Conservation (phyloP, 768 basidiomycete genomes). For the Kwoniella europaea region DNA sequence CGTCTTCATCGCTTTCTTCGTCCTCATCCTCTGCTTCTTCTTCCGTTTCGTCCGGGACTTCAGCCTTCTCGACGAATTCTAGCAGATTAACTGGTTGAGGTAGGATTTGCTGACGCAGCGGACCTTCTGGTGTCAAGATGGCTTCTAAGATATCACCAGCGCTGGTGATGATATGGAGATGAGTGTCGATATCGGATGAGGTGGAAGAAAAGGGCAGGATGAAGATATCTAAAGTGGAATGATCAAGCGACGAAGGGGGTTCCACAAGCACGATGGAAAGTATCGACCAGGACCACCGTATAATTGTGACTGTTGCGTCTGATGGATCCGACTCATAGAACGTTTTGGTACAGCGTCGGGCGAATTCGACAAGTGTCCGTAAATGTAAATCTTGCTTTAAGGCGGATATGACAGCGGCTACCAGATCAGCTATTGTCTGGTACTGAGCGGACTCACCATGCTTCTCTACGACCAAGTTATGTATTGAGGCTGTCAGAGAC, state of each 20-base stretch:
- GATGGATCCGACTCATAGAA: background rate
- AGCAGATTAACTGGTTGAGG: background rate
- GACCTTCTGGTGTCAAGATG: background rate
- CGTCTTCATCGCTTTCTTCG: constrained; percentile 12
- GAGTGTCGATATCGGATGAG: background rate
- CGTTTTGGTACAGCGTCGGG: background rate
- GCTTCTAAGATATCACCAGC: constrained; percentile 5
- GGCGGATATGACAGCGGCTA: background rate
- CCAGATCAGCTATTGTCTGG: background rate
- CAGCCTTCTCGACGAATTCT: constrained; percentile 20
- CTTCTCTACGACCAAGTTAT: constrained; percentile 22
- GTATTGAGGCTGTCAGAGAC: constrained; percentile 20
- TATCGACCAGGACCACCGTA: constrained; percentile 23
- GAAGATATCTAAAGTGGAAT: background rate
- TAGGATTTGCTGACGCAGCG: background rate
- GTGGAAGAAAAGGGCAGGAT: background rate
- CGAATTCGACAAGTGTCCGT: background rate
- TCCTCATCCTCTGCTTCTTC: background rate
- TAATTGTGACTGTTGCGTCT: constrained; percentile 2
- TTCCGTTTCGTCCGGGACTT: background rate
- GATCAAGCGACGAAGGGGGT: background rate
- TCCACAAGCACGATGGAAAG: background rate
- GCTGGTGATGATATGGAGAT: constrained; percentile 3
- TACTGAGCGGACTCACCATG: constrained; percentile 8
- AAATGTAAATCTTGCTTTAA: constrained; percentile 6